Percentiles rank a stretch among this genome's conserved stretches.
Conservation (phyloP, 345 rosid species). For the Eutrema heterophyllum region DNA sequence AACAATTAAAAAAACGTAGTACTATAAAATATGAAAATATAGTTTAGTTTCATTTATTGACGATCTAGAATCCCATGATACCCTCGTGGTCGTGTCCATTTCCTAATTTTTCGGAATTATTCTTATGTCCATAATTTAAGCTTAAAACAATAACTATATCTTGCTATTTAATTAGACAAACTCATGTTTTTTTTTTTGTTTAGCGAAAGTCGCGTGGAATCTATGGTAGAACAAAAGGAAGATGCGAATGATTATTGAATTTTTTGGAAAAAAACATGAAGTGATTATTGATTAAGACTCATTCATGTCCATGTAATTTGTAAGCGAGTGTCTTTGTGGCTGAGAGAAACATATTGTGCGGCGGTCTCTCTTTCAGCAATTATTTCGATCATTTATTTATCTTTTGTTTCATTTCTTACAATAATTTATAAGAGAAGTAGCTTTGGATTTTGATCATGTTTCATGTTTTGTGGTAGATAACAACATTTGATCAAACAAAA, state of each 20-base stretch:
- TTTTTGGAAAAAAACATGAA: not conserved
- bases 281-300: slow-evolving; percentile 10
- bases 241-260: not conserved
- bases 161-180: not conserved
- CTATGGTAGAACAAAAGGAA: not conserved
- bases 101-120: slow-evolving; percentile 27
- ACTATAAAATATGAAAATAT: not conserved
- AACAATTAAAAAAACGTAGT: not conserved
- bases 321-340: slow-evolving; percentile 16
- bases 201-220: not conserved
- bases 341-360: slow-evolving; percentile 14
- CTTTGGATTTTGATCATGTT: slow-evolving; percentile 4
- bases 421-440: not conserved
- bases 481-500: not conserved
- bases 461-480: slow-evolving; percentile 3
- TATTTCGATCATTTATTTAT: not conserved
- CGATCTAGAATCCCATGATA: slow-evolving; percentile 24
- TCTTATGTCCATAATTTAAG: slow-evolving; percentile 8
- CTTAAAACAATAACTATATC: not conserved
- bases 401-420: not conserved
- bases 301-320: slow-evolving; percentile 23
- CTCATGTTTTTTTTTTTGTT: not conserved
- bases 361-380: slow-evolving; percentile 21
- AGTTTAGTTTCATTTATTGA: slow-evolving; percentile 13
- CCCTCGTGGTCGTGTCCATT: slow-evolving; percentile 35